These are phyloP conservation scores for Linaria vulgaris DNA, from an alignment of 257 asterid genomes.

Conservation along the genomic window DNA sequence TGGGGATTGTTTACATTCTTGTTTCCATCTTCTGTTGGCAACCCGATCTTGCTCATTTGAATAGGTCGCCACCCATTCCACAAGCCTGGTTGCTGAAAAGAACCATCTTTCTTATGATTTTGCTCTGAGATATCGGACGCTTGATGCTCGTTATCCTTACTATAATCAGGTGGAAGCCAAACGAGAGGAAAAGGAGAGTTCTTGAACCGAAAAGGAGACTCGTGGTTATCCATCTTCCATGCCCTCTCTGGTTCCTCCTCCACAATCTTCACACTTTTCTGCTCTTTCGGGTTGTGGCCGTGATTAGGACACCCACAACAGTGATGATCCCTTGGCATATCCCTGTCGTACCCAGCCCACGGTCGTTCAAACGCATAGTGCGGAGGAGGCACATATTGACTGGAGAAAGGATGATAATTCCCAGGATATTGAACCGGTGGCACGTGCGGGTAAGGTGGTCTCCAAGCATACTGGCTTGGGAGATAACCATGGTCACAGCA, in stretches of 20 bases:
- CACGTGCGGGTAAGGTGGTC: slow-evolving; percentile 45
- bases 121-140: slow-evolving; percentile 12
- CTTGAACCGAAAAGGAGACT: slow-evolving; percentile 38
- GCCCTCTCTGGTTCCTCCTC: slow-evolving; percentile 49
- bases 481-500: slow-evolving; percentile 40
- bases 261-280: slow-evolving; percentile 42
- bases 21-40: slow-evolving; percentile 31
- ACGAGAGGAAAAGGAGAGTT: slow-evolving; percentile 36
- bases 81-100: slow-evolving; percentile 17
- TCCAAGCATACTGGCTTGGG: slow-evolving; percentile 31
- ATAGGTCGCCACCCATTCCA: slow-evolving; percentile 46
- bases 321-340: slow-evolving; percentile 36
- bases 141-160: slow-evolving; percentile 14
- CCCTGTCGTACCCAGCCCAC: slow-evolving; percentile 33
- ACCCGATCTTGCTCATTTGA: slow-evolving; percentile 26
- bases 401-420: slow-evolving; percentile 34
- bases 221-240: slow-evolving; percentile 24
- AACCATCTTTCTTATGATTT: slow-evolving; percentile 13
- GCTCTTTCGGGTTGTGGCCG: slow-evolving; percentile 28
- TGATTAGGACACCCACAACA: slow-evolving; percentile 61
- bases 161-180: slow-evolving; percentile 42
- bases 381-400: slow-evolving; percentile 38
- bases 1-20: slow-evolving; percentile 9
- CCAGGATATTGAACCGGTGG: slow-evolving; percentile 35
- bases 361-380: slow-evolving; percentile 34